These are phyloP conservation scores for Prunus mongolica DNA, from an alignment of 306 rosid species.

Conservation along the genomic window DNA sequence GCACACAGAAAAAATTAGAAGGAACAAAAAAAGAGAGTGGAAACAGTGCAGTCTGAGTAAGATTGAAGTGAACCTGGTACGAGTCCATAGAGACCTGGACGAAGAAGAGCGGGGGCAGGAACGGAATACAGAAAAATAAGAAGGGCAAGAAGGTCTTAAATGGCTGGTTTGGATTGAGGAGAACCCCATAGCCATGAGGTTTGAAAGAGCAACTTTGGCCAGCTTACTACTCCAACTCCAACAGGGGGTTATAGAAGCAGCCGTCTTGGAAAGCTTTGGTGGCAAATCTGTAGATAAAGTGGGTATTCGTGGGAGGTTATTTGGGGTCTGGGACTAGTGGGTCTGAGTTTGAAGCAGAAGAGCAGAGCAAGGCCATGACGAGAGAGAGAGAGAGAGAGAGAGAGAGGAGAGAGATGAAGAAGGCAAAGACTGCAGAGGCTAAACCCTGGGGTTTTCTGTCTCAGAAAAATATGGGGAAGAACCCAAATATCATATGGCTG, in stretches of 20 bases:
- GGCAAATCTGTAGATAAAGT: conserved; percentile 26
- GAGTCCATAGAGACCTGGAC: conserved; percentile 42
- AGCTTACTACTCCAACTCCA: conserved; percentile 38
- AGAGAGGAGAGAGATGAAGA: conserved; percentile 1
- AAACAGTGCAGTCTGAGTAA: background rate
- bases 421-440: conserved; percentile 15
- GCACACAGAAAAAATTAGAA: conserved; percentile 5
- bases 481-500: conserved; percentile 8
- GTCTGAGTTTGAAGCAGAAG: conserved; percentile 28
- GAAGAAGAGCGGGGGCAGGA: conserved; percentile 34
- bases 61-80: conserved; percentile 36
- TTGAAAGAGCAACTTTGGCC: conserved; percentile 40
- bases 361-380: conserved; percentile 28
- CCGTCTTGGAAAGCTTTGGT: conserved; percentile 31
- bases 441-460: conserved; percentile 13
- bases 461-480: background rate
- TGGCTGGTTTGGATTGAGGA: conserved; percentile 51
- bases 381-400: conserved; percentile 19
- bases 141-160: conserved; percentile 55
- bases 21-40: background rate
- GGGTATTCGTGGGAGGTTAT: conserved; percentile 10
- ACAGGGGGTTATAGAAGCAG: conserved; percentile 28
- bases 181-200: conserved; percentile 53
- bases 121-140: conserved; percentile 44
- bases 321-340: conserved; percentile 21